phyloP scores from a whole-genome alignment of 2,329 filamentous ascomycete species.

The Gaeumannomyces sp. region DNA sequence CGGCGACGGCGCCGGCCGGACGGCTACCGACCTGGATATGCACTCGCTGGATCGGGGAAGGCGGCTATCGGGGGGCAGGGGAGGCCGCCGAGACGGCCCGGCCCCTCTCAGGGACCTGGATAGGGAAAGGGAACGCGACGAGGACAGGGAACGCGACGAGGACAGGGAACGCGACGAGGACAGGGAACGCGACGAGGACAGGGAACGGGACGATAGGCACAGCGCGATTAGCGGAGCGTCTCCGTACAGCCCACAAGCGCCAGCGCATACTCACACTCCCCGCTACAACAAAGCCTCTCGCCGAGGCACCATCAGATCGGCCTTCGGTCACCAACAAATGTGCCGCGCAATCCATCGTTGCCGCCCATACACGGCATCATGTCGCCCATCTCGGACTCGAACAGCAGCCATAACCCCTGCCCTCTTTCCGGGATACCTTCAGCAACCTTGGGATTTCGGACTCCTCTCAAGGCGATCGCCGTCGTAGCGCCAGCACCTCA shows the following conservation, averaged over 20 bases:
- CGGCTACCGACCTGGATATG: constrained; percentile 14
- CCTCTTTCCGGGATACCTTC: constrained; percentile 32
- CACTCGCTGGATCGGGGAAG: background rate
- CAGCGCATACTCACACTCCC: constrained; percentile 12
- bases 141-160: constrained; percentile 7
- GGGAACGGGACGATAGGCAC: constrained; percentile 8
- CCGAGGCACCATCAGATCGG: constrained; percentile 15
- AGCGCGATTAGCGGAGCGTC: constrained; percentile 3
- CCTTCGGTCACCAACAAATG: constrained; percentile 15
- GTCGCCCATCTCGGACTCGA: constrained; percentile 32
- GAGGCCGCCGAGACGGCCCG: constrained; percentile 2
- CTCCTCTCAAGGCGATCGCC: constrained; percentile 18
- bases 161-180: constrained; percentile 10
- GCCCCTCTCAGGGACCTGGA: constrained; percentile 5
- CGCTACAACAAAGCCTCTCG: constrained; percentile 14
- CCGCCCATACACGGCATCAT: constrained; percentile 28
- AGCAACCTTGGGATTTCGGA: constrained; percentile 22
- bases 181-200: constrained; percentile 11
- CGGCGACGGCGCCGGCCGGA: constrained; percentile 8
- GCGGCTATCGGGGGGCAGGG: background rate
- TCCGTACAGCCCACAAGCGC: constrained; percentile 11
- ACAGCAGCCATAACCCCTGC: constrained; percentile 27
- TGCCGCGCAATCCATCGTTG: constrained; percentile 16
- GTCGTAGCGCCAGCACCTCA: constrained; percentile 8
- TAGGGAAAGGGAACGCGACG: constrained; percentile 13